These are phyloP conservation scores for Puccinia horiana DNA, from an alignment of 1,284 basidiomycete genomes.

Conservation along the genomic window DNA sequence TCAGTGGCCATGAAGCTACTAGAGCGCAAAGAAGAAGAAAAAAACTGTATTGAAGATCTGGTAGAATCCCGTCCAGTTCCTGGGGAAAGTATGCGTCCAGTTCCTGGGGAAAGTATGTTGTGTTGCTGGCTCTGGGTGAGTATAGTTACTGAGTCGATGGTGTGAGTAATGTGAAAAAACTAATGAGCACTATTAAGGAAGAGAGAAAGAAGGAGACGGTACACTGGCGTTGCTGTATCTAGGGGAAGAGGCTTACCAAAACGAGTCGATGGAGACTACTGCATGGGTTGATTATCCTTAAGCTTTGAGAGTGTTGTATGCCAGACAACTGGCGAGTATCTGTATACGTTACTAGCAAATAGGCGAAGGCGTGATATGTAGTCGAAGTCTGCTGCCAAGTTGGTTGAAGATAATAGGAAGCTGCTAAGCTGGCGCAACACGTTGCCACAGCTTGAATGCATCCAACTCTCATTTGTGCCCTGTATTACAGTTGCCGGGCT, in stretches of 20 bases:
- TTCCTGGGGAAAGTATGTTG: background rate
- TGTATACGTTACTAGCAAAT: background rate
- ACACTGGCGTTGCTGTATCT: background rate
- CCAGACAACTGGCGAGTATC: background rate
- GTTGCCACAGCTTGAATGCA: background rate
- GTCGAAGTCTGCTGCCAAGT: background rate
- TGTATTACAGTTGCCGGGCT: conserved; percentile 4
- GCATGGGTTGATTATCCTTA: background rate
- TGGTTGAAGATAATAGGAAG: background rate
- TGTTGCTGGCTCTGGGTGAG: background rate
- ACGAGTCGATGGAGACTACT: background rate
- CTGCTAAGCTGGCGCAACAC: background rate
- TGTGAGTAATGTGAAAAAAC: background rate
- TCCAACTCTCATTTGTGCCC: background rate
- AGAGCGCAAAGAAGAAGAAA: too few species aligned
- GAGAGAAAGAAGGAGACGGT: background rate
- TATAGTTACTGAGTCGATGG: background rate
- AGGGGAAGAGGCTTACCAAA: background rate
- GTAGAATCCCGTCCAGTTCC: conserved; percentile 1
- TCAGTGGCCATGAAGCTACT: conserved; percentile 7
- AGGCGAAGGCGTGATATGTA: background rate
- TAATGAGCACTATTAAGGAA: background rate
- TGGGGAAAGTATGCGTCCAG: background rate
- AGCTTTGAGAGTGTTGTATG: background rate
- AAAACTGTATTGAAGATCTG: background rate